A percentile compares a stretch with the other conserved stretches of the same genome.
phyloP scores from a whole-genome alignment of 1,284 basidiomycete species.

The Ganoderma resinaceum region DNA sequence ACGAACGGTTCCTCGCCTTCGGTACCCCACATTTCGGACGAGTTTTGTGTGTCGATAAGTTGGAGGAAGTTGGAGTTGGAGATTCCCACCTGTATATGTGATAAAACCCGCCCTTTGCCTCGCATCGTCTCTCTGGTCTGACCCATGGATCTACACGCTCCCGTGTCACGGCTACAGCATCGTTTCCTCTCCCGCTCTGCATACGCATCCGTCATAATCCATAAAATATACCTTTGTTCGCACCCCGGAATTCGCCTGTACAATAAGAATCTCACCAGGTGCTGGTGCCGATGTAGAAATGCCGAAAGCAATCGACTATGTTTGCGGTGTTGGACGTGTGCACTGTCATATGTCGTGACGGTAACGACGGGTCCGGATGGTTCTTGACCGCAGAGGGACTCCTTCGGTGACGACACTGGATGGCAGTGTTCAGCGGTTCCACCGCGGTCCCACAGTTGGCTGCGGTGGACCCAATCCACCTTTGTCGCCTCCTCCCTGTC shows the following conservation, averaged over 20 bases:
- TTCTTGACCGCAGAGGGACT: not conserved
- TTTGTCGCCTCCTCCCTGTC: not conserved
- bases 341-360: not conserved
- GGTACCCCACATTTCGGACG: not conserved
- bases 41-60: not conserved
- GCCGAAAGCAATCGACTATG: too few relatives aligned
- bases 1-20: not conserved
- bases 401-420: not conserved
- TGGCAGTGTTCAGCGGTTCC: not conserved
- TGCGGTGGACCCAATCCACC: not conserved
- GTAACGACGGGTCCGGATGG: not conserved
- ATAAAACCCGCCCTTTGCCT: constrained; percentile 12
- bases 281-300: too few relatives aligned
- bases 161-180: constrained; percentile 25
- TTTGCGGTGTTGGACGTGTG: too few relatives aligned
- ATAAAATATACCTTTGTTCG: constrained; percentile 20
- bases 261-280: not conserved
- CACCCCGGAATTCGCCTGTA: not conserved
- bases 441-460: not conserved
- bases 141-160: constrained; percentile 20
- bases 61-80: constrained; percentile 2
- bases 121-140: too few relatives aligned
- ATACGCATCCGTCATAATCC: not conserved
- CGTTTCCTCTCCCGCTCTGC: constrained; percentile 14
- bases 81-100: constrained; percentile 25